These are phyloP conservation scores for Tylopilus vinaceipallidus DNA, from an alignment of 768 basidiomycete species.

Conservation along the genomic window DNA sequence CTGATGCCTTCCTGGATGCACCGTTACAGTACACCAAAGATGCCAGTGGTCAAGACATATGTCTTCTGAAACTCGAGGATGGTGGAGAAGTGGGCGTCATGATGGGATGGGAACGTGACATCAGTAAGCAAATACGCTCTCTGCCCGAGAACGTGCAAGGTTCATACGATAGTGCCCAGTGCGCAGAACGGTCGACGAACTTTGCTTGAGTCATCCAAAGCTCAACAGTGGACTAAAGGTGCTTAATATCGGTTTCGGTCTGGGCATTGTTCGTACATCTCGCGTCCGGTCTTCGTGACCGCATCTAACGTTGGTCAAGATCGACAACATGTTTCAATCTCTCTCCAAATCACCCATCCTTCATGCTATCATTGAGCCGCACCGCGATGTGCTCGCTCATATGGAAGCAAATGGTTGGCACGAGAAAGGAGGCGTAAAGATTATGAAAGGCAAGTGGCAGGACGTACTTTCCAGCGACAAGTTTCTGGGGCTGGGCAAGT, in stretches of 20 bases:
- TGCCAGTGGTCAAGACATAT: constrained; percentile 77
- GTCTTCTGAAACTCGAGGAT: constrained; percentile 59
- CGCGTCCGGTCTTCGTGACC: neutral
- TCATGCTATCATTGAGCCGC: constrained; percentile 94
- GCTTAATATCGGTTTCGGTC: constrained; percentile 90
- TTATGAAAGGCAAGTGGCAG: constrained; percentile 94
- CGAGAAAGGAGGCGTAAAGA: constrained; percentile 67
- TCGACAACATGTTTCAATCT: constrained; percentile 78
- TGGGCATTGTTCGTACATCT: constrained; percentile 70
- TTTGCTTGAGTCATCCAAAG: constrained; percentile 56
- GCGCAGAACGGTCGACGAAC: constrained; percentile 68
- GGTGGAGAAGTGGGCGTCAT: constrained; percentile 90
- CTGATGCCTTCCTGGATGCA: constrained; percentile 68
- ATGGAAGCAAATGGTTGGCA: constrained; percentile 81
- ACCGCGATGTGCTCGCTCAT: constrained; percentile 83
- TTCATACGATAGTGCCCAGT: constrained; percentile 42
- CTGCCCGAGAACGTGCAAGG: constrained; percentile 1
- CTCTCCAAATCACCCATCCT: constrained; percentile 54
- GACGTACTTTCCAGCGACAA: constrained; percentile 65
- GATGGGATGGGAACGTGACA: constrained; percentile 96
- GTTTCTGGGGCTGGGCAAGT: constrained; percentile 65
- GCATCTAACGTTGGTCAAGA: constrained; percentile 43
- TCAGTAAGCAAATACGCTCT: constrained; percentile 51
- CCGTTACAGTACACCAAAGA: constrained; percentile 68
- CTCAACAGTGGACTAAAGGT: constrained; percentile 52